These are phyloP conservation scores for Colletotrichum cereale DNA, from an alignment of 2,329 filamentous ascomycete species.

Conservation along the genomic window DNA sequence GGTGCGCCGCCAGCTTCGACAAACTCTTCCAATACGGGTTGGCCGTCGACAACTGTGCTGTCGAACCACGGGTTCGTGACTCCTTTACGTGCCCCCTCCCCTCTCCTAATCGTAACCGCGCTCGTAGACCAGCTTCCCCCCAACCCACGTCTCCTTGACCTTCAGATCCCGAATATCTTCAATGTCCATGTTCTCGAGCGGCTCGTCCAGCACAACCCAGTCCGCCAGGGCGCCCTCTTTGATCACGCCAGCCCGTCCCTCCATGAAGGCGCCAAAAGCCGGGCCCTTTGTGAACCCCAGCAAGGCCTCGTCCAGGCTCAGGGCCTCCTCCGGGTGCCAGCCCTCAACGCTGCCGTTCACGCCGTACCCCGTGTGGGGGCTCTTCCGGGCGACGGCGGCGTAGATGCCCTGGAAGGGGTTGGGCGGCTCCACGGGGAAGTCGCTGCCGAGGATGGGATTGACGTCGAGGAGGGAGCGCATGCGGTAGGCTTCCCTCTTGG, in stretches of 20 bases:
- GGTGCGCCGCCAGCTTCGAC: conserved; percentile 58
- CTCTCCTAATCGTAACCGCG: conserved; percentile 19
- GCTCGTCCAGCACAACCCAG: conserved; percentile 76
- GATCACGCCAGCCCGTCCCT: conserved; percentile 71
- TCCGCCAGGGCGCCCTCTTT: conserved; percentile 73
- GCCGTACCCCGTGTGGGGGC: conserved; percentile 67
- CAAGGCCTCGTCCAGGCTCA: conserved; percentile 71
- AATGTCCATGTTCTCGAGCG: conserved; percentile 62
- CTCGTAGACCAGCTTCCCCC: conserved; percentile 63
- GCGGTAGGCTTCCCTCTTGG: conserved; percentile 70
- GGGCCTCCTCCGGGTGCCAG: conserved; percentile 71
- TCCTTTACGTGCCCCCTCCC: too few species aligned
- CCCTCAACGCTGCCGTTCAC: conserved; percentile 61
- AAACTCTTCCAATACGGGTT: conserved; percentile 56
- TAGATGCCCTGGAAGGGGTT: conserved; percentile 78
- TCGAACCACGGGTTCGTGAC: conserved; percentile 61
- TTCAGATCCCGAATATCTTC: conserved; percentile 66
- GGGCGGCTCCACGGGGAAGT: conserved; percentile 79
- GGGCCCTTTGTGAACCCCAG: conserved; percentile 44
- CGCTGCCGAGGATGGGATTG: conserved; percentile 72
- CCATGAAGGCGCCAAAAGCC: conserved; percentile 58
- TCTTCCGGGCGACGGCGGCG: conserved; percentile 73
- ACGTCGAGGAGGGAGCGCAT: conserved; percentile 72
- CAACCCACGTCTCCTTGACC: conserved; percentile 78
- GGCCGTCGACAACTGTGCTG: conserved; percentile 50